Percentiles rank a stretch among this genome's conserved stretches.
Evolutionary conservation across 176 grass and related monocot species (phyloP).

Genomic region (Eleusine coracana): DNA sequence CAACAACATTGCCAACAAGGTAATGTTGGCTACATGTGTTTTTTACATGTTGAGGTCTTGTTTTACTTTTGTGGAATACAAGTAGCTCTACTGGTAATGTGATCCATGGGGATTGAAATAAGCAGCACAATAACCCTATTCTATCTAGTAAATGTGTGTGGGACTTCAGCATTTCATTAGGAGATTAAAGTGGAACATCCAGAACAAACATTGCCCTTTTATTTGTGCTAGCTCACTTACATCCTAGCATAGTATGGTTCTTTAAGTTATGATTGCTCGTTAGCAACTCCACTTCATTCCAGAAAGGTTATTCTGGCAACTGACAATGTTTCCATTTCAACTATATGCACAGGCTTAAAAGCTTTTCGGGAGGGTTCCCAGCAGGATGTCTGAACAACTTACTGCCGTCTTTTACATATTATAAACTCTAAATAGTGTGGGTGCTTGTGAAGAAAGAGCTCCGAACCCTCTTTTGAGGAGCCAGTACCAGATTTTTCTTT

Average conservation of each 20-base stretch:
- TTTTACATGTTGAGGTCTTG: background rate
- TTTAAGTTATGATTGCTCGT: background rate
- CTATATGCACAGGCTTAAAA: slow-evolving; percentile 50
- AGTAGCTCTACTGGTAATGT: background rate
- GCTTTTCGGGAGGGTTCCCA: background rate
- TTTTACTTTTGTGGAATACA: background rate
- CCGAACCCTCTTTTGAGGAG: slow-evolving; percentile 12
- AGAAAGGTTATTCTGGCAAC: background rate
- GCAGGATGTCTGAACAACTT: slow-evolving; percentile 30
- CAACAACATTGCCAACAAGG: slow-evolving; percentile 93
- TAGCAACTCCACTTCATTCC: background rate
- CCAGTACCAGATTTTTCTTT: slow-evolving; percentile 33
- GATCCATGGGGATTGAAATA: background rate
- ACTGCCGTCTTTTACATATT: slow-evolving; percentile 30
- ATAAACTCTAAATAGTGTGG: slow-evolving; percentile 36
- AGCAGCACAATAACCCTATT: background rate
- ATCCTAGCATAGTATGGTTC: background rate
- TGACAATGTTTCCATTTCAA: background rate
- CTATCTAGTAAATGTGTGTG: background rate
- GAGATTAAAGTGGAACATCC: slow-evolving; percentile 9
- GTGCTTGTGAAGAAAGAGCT: slow-evolving; percentile 38
- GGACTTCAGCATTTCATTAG: background rate
- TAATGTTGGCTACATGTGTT: slow-evolving; percentile 16
- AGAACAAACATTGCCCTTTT: background rate
- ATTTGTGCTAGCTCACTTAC: background rate